These are phyloP conservation scores for Sporisorium graminicola DNA, from an alignment of 1,284 basidiomycete species.

Conservation along the genomic window DNA sequence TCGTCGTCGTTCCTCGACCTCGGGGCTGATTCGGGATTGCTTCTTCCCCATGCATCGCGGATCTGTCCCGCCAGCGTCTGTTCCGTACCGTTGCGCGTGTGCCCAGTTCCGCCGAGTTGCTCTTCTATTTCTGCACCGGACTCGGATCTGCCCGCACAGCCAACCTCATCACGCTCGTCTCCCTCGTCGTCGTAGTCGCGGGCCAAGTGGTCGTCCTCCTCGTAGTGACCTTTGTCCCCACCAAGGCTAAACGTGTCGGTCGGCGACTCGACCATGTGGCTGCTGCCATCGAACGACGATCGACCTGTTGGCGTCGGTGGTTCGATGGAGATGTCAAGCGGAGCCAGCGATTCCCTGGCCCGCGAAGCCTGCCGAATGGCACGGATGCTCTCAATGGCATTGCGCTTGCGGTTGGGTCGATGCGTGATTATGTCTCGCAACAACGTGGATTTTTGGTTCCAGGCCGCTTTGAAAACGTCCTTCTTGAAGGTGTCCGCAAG, in stretches of 20 bases:
- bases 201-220: slow-evolving; percentile 12
- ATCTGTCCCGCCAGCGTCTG: slow-evolving; percentile 39
- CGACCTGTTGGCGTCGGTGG: slow-evolving; percentile 34
- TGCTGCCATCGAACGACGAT: slow-evolving; percentile 18
- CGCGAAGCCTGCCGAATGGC: slow-evolving; percentile 39
- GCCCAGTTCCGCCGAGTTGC: slow-evolving; percentile 9
- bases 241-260: slow-evolving; percentile 34
- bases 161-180: background rate
- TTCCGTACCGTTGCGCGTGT: slow-evolving; percentile 15
- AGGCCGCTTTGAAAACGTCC: slow-evolving; percentile 66
- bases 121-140: slow-evolving; percentile 19
- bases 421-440: slow-evolving; percentile 62
- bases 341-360: slow-evolving; percentile 15
- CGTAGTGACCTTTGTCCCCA: slow-evolving; percentile 1
- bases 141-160: slow-evolving; percentile 1
- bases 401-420: slow-evolving; percentile 41
- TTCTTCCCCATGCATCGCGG: slow-evolving; percentile 32
- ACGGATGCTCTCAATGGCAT: slow-evolving; percentile 45
- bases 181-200: slow-evolving; percentile 12
- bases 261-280: slow-evolving; percentile 31
- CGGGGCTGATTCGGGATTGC: slow-evolving; percentile 4
- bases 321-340: slow-evolving; percentile 36
- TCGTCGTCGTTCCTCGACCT: background rate
- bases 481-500: slow-evolving; percentile 64
- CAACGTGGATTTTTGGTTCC: slow-evolving; percentile 64